A percentile compares a stretch with the other conserved stretches of the same genome.
Evolutionary conservation across 2,329 filamentous ascomycete species (phyloP).

Genomic region (Colletotrichum sp.): DNA sequence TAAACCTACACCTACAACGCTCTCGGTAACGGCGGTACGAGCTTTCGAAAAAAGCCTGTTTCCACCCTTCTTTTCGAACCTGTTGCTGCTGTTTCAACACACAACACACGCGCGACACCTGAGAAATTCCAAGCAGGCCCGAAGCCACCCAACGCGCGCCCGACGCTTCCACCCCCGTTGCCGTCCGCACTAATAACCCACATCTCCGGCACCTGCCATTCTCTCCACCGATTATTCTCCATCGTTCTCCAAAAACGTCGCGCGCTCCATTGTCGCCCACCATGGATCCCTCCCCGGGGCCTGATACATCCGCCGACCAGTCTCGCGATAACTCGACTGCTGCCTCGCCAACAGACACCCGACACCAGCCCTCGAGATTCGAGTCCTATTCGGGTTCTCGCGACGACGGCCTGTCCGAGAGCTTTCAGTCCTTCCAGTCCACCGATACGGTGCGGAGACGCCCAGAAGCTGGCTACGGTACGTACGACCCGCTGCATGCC

Average conservation of each 20-base stretch:
- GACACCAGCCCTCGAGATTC: conserved; percentile 40
- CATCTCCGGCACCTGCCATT: conserved; percentile 9
- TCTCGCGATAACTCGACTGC: conserved; percentile 39
- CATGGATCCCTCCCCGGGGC: conserved; percentile 50
- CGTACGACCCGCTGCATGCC: conserved; percentile 28
- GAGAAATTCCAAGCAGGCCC: neutral
- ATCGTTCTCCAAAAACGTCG: neutral
- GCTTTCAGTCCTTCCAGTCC: conserved; percentile 63
- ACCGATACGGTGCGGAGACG: conserved; percentile 65
- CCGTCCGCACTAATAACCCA: conserved; percentile 12
- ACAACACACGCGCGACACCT: neutral
- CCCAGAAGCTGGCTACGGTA: conserved; percentile 63
- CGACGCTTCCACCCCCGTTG: neutral
- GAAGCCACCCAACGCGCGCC: conserved; percentile 1
- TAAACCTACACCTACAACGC: neutral
- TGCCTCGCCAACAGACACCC: conserved; percentile 56
- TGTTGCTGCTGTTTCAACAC: neutral
- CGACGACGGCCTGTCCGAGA: conserved; percentile 56
- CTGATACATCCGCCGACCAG: conserved; percentile 39
- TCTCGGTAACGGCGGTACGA: neutral
- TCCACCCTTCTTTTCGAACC: neutral
- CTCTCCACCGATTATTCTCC: conserved; percentile 11
- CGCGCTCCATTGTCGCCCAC: conserved; percentile 20
- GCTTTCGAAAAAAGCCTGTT: neutral
- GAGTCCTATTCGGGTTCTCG: conserved; percentile 36